Evolutionary conservation across 352 stramenopile species (phyloP), one percentile per base, ranked within the genome.

Genomic region (Saprolegnia parasitica): DNA sequence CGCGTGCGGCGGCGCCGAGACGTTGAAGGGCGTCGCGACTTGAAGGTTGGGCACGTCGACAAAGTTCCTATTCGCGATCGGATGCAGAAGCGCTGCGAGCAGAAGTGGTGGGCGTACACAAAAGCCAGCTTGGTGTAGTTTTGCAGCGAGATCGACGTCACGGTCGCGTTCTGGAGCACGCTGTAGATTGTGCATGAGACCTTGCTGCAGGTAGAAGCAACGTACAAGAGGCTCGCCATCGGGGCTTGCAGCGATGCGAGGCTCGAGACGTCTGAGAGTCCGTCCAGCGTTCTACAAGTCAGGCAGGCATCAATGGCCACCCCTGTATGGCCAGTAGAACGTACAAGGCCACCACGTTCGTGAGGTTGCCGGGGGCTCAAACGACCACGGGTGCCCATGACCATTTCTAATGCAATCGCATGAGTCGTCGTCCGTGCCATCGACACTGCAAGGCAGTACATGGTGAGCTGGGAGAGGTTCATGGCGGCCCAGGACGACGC

Each of bases 221-320:
- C 39, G 39, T 58, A 58, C 52, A 58, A 58, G 8, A 16, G 8
- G 16, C 8, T 16, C 23, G 16, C 52, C 8, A 16, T 39, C 32
- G 23, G 8, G 8, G 52, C 16, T 16, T 8, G 15, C 8, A 58
- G 8, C 8, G 52, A 39, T 16, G 8, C 8, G 23, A 58, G 52
- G 52, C 52, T 58, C 16, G 15, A 8, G 8, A 16, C 32, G 13
- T 8, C 8, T 39, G 52, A 8, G 8, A 58, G 32, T 16, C 52
- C 52, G 16, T 58, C 52, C 8, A 58, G 16, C 23, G 32, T 58
- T 16, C 52, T 58, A 58, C 52, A 58, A 58, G 8, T 58, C 32
- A n/a, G n/a, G n/a, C n/a, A n/a, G n/a, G n/a, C n/a, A n/a, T n/a
- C n/a, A n/a, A n/a, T n/a, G n/a, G n/a, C n/a, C n/a, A n/a, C n/a